A percentile compares a stretch with the other conserved stretches of the same genome.
Evolutionary conservation across 1,139 yeast species (phyloP).

Genomic region (Taphrina confusa): DNA sequence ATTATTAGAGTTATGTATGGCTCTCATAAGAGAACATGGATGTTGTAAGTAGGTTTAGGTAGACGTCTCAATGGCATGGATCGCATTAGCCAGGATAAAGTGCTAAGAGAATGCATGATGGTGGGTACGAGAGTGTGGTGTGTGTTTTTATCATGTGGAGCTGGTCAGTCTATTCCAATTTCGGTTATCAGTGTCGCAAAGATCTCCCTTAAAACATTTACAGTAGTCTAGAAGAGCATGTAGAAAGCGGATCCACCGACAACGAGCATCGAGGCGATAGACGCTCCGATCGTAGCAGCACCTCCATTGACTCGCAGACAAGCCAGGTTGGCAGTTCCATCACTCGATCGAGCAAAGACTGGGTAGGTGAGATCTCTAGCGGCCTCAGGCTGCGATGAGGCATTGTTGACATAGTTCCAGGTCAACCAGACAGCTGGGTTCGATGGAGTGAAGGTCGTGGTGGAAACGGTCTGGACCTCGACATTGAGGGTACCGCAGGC

Average conservation of each 20-base stretch:
- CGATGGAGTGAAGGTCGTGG: slow-evolving; percentile 27
- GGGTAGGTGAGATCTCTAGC: slow-evolving; percentile 33
- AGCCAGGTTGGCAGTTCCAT: slow-evolving; percentile 33
- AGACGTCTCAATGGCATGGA: slow-evolving; percentile 1
- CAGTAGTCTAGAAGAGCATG: slow-evolving; percentile 20
- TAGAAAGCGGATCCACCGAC: slow-evolving; percentile 28
- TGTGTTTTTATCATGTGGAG: too few relatives aligned
- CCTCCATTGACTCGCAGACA: slow-evolving; percentile 31
- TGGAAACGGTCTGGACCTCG: slow-evolving; percentile 17
- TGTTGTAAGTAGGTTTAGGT: slow-evolving; percentile 11
- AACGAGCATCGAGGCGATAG: slow-evolving; percentile 21
- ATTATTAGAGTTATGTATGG: not conserved
- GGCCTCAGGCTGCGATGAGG: slow-evolving; percentile 18
- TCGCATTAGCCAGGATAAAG: not conserved
- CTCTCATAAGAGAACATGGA: not conserved
- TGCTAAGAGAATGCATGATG: slow-evolving; percentile 1
- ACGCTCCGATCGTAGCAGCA: slow-evolving; percentile 26
- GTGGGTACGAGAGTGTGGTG: too few relatives aligned
- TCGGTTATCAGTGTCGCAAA: too few relatives aligned
- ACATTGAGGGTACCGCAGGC: slow-evolving; percentile 34
- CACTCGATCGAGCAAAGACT: slow-evolving; percentile 29
- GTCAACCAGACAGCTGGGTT: slow-evolving; percentile 35
- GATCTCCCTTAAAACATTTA: too few relatives aligned
- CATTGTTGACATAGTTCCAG: slow-evolving; percentile 29
- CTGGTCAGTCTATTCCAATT: too few relatives aligned